Evolutionary conservation across 2,329 filamentous ascomycete genomes (phyloP).

Genomic region (Thielaviopsis punctulata): DNA sequence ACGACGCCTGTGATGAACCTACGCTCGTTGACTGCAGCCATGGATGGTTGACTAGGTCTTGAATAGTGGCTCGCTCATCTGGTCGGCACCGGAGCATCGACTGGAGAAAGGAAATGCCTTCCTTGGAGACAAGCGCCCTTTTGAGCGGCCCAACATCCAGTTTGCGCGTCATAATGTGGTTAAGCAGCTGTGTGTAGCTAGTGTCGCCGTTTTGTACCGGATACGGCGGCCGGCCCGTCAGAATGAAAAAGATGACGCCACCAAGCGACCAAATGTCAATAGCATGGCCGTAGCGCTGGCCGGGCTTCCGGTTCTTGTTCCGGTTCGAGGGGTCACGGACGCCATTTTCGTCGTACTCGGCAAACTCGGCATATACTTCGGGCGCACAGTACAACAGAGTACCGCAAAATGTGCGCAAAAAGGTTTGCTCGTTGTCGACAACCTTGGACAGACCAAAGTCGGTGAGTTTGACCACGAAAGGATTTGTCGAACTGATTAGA

Average conservation of each 20-base stretch:
- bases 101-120: constrained; percentile 56
- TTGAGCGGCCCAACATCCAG: constrained; percentile 50
- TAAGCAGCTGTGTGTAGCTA: constrained; percentile 61
- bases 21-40: constrained; percentile 42
- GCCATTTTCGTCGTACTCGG: constrained; percentile 52
- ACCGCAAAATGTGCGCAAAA: constrained; percentile 89
- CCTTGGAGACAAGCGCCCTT: constrained; percentile 38
- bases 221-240: constrained; percentile 70
- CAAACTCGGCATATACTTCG: constrained; percentile 72
- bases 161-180: constrained; percentile 67
- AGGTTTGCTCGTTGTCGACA: constrained; percentile 76
- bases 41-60: constrained; percentile 49
- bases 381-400: constrained; percentile 92
- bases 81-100: constrained; percentile 74
- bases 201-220: constrained; percentile 57
- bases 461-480: constrained; percentile 74
- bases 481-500: constrained; percentile 54
- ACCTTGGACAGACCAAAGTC: constrained; percentile 96
- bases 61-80: constrained; percentile 55
- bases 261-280: constrained; percentile 95
- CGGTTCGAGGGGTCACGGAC: constrained; percentile 40
- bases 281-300: constrained; percentile 67
- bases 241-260: constrained; percentile 72
- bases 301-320: constrained; percentile 17
- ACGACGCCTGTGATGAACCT: constrained; percentile 25